A percentile compares a stretch with the other conserved stretches of the same genome.
These are phyloP conservation scores for Cenchrus americanus DNA, from an alignment of 176 grass and related monocot genomes.

Conservation along the genomic window DNA sequence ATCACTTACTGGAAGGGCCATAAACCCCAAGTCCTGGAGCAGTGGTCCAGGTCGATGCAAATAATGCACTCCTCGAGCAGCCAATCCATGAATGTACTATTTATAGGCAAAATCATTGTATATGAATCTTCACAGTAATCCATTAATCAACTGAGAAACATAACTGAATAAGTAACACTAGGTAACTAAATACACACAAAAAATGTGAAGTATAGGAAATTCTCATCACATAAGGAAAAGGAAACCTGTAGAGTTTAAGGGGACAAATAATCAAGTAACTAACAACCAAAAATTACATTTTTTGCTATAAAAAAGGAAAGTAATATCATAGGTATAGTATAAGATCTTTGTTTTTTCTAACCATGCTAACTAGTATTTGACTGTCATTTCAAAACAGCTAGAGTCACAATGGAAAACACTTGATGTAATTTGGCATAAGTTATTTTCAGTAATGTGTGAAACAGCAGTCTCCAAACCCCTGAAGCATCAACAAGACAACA, in stretches of 20 bases:
- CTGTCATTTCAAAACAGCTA: neutral
- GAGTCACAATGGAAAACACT: neutral
- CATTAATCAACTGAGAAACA: conserved; percentile 51
- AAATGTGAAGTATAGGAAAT: neutral
- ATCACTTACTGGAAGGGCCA: conserved; percentile 90
- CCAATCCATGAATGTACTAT: conserved; percentile 93
- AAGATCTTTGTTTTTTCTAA: conserved; percentile 1
- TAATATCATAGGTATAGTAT: neutral
- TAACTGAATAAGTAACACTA: conserved; percentile 41
- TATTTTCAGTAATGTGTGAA: neutral
- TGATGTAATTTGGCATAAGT: neutral
- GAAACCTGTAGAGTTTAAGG: neutral
- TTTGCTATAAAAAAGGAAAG: neutral
- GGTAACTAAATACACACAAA: conserved; percentile 23
- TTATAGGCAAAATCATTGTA: conserved; percentile 57
- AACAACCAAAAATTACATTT: neutral
- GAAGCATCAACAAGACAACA: conserved; percentile 17
- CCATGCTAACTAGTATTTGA: neutral
- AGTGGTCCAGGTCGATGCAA: conserved; percentile 92
- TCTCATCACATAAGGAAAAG: conserved; percentile 8
- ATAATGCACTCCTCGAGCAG: conserved; percentile 97
- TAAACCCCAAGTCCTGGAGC: conserved; percentile 93
- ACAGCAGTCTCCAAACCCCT: neutral
- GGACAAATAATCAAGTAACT: conserved; percentile 26
- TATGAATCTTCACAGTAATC: conserved; percentile 53